Evolutionary conservation across 768 basidiomycete genomes (phyloP), one percentile per base, ranked within the genome.

Genomic region (Kockovaella imperatae): DNA sequence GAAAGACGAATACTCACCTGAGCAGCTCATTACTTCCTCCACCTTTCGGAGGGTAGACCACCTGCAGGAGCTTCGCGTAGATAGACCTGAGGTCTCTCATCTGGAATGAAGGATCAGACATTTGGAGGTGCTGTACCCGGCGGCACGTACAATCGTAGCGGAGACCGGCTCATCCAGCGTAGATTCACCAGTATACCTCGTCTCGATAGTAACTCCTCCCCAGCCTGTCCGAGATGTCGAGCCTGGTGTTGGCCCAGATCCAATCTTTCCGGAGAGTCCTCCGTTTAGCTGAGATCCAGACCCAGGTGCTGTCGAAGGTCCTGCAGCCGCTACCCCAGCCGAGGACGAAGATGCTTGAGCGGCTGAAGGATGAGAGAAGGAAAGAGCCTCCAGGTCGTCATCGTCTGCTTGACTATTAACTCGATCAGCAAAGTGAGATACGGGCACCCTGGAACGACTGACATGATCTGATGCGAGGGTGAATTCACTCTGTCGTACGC

Each of bases 161-260:
- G 82, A 79, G 15, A 97, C 78, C 3, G 91, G 89, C 68, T 97
- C 91, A 62, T 96, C 91, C 26, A 97, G 77, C 0, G 91, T 95
- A 60, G 91, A 86, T 7, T 75, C 77, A 8, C 84, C 86, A n/a
- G 86, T 77, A 70, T 82, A 86, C 57, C 91, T 80, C 42, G 86
- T 87, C 73, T 97, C 91, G 2, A 89, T 82, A 59, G 79, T 81
- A 40, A 95, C 77, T 18, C 88, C 89, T n/a, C 87, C 89, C 53
- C 56, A 62, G 14, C 47, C 50, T 40, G 53, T 65, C 21, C 55
- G 56, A 11, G 55, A 45, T 3, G 43, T 49, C 2, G 58, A 32
- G 11, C 50, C 53, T 2, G 52, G 44, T 15, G 28, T 35, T 21
- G 35, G 34, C 2, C 38, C 38, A 6, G 51, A 53, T 5, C 68